Evolutionary conservation across 805 yeast species (phyloP).

Genomic region (Kodamaea nitidulidarum): DNA sequence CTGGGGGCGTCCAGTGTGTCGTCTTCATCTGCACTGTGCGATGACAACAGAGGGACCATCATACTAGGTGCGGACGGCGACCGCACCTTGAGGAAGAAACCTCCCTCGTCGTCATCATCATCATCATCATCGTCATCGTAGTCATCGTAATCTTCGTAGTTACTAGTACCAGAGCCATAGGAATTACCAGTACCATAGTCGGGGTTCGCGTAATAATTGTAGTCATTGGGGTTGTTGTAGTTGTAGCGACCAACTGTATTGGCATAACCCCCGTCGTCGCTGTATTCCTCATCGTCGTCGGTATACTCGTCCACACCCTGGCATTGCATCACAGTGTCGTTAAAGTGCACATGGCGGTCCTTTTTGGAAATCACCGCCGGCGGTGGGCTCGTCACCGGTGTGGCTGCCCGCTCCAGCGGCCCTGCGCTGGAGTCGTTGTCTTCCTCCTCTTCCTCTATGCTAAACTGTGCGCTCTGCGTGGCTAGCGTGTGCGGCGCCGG

Average conservation of each 20-base stretch:
- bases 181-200: no score
- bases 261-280: slow-evolving; percentile 25
- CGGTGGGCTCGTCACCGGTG: slow-evolving; percentile 3
- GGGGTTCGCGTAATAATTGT: slow-evolving; percentile 15
- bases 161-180: no score
- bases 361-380: slow-evolving; percentile 12
- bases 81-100: slow-evolving; percentile 57
- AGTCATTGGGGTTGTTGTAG: slow-evolving; percentile 18
- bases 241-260: slow-evolving; percentile 23
- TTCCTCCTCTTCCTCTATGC: slow-evolving; percentile 3
- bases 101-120: slow-evolving; percentile 61
- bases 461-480: neutral
- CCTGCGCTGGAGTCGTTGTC: neutral
- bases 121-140: slow-evolving; percentile 34
- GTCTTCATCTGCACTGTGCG: slow-evolving; percentile 5
- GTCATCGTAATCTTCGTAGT: no score
- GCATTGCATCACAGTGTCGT: slow-evolving; percentile 92
- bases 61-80: slow-evolving; percentile 28
- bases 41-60: slow-evolving; percentile 6
- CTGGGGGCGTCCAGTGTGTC: no score
- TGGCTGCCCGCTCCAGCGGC: neutral
- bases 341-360: slow-evolving; percentile 82
- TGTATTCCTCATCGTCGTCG: slow-evolving; percentile 12
- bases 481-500: no score
- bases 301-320: slow-evolving; percentile 55